A percentile compares a stretch with the other conserved stretches of the same genome.
phyloP scores from a whole-genome alignment of 179 eudicot species.

The Heliamphora pulchella region DNA sequence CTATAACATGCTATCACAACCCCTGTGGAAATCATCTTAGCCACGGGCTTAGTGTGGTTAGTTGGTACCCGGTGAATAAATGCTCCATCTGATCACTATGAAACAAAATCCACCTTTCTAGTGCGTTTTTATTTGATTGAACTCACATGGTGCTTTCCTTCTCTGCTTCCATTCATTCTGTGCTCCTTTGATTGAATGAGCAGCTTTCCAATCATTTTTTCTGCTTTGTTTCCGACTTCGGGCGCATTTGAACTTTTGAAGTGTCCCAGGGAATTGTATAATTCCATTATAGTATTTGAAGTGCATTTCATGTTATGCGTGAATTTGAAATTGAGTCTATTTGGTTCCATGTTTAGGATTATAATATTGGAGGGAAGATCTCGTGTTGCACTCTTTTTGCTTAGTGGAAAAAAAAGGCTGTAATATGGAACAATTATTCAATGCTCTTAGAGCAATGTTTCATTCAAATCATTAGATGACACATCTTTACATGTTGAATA shows the following conservation, averaged over 20 bases:
- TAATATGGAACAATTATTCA: no score
- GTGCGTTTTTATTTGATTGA: constrained; percentile 14
- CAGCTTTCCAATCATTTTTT: constrained; percentile 12
- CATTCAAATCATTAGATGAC: no score
- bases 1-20: background rate
- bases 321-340: background rate
- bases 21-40: background rate
- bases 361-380: background rate
- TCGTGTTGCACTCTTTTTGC: no score
- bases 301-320: background rate
- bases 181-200: constrained; percentile 8
- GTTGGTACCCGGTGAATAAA: background rate
- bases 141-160: constrained; percentile 10
- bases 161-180: constrained; percentile 13
- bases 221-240: background rate
- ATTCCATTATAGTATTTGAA: background rate
- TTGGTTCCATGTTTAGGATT: background rate
- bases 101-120: constrained; percentile 12
- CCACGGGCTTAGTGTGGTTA: background rate
- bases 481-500: no score
- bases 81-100: constrained; percentile 3
- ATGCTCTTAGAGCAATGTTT: no score
- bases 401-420: no score
- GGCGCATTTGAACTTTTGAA: background rate
- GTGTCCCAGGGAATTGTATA: background rate